Evolutionary conservation across 768 basidiomycete species (phyloP).

Genomic region (Boletales sp.): DNA sequence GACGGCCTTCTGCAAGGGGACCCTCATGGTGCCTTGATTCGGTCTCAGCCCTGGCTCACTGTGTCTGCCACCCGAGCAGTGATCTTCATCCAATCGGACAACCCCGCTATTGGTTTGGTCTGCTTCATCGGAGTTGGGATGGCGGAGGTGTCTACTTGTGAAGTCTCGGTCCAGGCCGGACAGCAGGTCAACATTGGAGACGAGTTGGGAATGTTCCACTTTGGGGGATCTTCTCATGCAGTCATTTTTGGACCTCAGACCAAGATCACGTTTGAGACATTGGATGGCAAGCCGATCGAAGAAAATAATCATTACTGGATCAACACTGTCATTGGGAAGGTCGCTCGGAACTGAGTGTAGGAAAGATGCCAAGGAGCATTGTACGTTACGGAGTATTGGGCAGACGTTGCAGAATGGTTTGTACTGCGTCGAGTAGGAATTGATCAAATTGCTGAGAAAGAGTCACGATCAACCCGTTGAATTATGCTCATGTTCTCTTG

Average conservation of each 20-base stretch:
- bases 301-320: constrained; percentile 2
- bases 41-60: constrained; percentile 41
- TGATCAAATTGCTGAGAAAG: too few species aligned
- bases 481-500: too few species aligned
- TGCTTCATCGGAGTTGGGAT: constrained; percentile 58
- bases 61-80: constrained; percentile 47
- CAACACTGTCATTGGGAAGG: constrained; percentile 5
- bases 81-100: constrained; percentile 52
- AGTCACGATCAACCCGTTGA: too few species aligned
- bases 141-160: constrained; percentile 60
- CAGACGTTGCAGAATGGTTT: background rate
- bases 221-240: constrained; percentile 52
- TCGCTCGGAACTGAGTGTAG: background rate
- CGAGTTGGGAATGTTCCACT: constrained; percentile 59
- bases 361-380: too few species aligned
- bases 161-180: constrained; percentile 45
- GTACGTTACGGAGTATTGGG: too few species aligned
- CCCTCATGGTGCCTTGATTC: constrained; percentile 17
- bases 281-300: background rate
- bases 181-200: constrained; percentile 48
- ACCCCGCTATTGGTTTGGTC: constrained; percentile 47
- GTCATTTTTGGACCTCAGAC: constrained; percentile 31
- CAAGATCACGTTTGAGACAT: background rate
- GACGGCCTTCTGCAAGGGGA: constrained; percentile 1
- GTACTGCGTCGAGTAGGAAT: too few species aligned